Evolutionary conservation across 2,329 filamentous ascomycete species (phyloP).

Genomic region (Curvularia eragrostidis): DNA sequence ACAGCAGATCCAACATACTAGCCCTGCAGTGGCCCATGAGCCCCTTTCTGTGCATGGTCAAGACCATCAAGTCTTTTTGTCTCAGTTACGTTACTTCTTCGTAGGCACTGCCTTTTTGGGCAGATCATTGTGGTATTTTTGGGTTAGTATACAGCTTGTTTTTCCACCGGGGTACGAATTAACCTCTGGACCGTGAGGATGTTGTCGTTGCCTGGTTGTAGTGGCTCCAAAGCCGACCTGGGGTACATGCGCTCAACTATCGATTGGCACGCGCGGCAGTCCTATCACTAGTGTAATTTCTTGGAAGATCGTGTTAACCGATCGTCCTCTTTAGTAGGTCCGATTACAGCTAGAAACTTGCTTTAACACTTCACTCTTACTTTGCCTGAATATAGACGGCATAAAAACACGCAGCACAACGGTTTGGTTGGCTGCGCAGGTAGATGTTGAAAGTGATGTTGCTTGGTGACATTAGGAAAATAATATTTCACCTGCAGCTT

Average conservation of each 20-base stretch:
- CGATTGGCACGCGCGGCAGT: neutral
- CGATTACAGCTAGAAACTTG: neutral
- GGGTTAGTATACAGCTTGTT: neutral
- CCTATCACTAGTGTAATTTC: neutral
- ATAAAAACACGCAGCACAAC: too few relatives aligned
- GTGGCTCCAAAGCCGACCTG: neutral
- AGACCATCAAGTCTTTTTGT: neutral
- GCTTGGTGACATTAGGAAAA: neutral
- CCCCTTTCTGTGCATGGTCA: slow-evolving; percentile 3
- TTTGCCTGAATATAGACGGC: too few relatives aligned
- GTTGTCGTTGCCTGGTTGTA: neutral
- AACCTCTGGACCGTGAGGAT: neutral
- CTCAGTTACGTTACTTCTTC: neutral
- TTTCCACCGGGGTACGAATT: neutral
- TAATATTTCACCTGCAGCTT: neutral
- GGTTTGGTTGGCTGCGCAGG: too few relatives aligned
- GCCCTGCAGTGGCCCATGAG: neutral
- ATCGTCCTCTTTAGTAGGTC: neutral
- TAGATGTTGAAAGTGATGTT: neutral
- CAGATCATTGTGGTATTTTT: neutral
- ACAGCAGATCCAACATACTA: neutral
- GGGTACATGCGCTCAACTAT: neutral
- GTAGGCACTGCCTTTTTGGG: neutral
- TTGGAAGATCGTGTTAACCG: neutral
- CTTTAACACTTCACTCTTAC: neutral